A percentile compares a stretch with the other conserved stretches of the same genome.
Conservation (phyloP, 352 stramenopile species). For the Saprolegnia diclina region DNA sequence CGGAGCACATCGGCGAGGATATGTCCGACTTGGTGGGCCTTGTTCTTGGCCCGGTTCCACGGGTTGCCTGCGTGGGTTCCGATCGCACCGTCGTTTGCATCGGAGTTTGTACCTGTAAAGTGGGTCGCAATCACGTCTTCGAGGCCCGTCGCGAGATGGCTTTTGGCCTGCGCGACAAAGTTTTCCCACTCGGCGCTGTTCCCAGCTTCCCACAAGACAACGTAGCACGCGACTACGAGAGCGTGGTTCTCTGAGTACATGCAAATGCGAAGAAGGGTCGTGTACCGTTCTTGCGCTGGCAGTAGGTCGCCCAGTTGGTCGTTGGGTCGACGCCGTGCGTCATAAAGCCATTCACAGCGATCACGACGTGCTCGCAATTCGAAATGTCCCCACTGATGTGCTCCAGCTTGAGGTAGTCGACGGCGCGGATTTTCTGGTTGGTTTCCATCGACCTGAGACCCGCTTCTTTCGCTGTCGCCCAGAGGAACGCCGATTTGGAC, state of each 20-base stretch:
- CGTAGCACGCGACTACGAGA: slow-evolving; percentile 38
- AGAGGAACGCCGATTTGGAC: slow-evolving; percentile 36
- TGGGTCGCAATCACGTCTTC: slow-evolving; percentile 47
- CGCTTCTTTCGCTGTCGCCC: slow-evolving; percentile 64
- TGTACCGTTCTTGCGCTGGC: slow-evolving; percentile 16
- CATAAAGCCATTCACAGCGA: slow-evolving; percentile 86
- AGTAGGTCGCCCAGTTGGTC: slow-evolving; percentile 57
- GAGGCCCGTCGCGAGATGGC: slow-evolving; percentile 40
- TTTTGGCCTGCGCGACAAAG: slow-evolving; percentile 69
- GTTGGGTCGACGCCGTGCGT: slow-evolving; percentile 62
- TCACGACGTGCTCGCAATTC: slow-evolving; percentile 49
- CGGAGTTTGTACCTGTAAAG: slow-evolving; percentile 38
- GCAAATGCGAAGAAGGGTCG: background rate
- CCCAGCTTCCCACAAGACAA: slow-evolving; percentile 73
- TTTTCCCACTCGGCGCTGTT: slow-evolving; percentile 66
- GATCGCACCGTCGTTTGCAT: background rate
- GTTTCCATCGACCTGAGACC: slow-evolving; percentile 72
- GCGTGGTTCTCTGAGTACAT: slow-evolving; percentile 23
- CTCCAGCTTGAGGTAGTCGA: slow-evolving; percentile 64
- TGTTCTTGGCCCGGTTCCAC: slow-evolving; percentile 78
- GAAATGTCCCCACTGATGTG: slow-evolving; percentile 58
- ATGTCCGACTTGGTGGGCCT: slow-evolving; percentile 68
- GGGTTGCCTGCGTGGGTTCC: slow-evolving; percentile 38
- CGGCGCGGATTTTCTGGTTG: slow-evolving; percentile 47
- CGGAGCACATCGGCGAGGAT: slow-evolving; percentile 64